A percentile compares a stretch with the other conserved stretches of the same genome.
Evolutionary conservation across 2,329 filamentous ascomycete species (phyloP).

Genomic region (Claviceps cyperi): DNA sequence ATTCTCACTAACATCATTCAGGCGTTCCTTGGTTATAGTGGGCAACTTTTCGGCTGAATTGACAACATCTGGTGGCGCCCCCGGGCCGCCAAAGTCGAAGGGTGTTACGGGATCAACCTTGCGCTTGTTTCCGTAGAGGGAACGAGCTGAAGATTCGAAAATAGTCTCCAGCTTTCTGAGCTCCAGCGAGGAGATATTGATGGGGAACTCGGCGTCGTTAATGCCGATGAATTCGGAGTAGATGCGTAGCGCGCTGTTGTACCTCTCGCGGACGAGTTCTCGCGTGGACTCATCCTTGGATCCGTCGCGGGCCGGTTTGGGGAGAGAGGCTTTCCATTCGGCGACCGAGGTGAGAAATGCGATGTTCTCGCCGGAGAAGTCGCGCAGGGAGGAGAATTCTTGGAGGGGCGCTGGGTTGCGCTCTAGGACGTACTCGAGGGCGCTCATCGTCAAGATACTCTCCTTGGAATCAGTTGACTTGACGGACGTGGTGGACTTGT

Average conservation of each 20-base stretch:
- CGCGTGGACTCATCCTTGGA: conserved; percentile 9
- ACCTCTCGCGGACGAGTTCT: conserved; percentile 30
- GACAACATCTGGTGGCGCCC: background rate
- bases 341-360: conserved; percentile 46
- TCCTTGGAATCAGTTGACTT: conserved; percentile 15
- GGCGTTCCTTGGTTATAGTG: background rate
- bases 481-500: conserved; percentile 8
- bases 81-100: conserved; percentile 14
- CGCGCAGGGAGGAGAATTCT: conserved; percentile 47
- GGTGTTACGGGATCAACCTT: conserved; percentile 24
- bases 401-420: conserved; percentile 46
- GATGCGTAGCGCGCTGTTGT: conserved; percentile 44
- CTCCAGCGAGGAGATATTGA: conserved; percentile 46
- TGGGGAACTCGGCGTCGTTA: conserved; percentile 45
- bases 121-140: conserved; percentile 22
- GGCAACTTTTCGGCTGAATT: background rate
- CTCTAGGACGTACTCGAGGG: conserved; percentile 45
- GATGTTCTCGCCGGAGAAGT: conserved; percentile 60
- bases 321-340: conserved; percentile 35
- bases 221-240: conserved; percentile 46
- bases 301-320: conserved; percentile 10
- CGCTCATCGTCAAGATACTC: conserved; percentile 42
- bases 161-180: conserved; percentile 35
- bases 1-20: background rate
- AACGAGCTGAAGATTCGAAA: conserved; percentile 38